phyloP scores from a whole-genome alignment of 202 grass and related monocot genomes.

The Tripidium arundinaceum region DNA sequence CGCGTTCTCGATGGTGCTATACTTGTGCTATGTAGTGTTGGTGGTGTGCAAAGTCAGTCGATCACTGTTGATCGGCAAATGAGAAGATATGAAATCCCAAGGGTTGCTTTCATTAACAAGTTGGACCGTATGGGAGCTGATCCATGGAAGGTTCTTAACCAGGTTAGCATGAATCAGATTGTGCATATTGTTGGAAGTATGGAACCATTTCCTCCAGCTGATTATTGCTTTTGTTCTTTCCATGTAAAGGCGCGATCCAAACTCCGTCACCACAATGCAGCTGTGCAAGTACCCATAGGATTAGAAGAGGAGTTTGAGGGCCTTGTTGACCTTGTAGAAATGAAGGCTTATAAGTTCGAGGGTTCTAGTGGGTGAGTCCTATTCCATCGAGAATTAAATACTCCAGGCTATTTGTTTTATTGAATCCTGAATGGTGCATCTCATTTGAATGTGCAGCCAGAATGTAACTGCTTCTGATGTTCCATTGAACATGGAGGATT shows the following conservation, averaged over 20 bases:
- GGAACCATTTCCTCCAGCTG: conserved; percentile 29
- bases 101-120: conserved; percentile 96
- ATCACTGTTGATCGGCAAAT: conserved; percentile 98
- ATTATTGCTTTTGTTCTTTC: conserved; percentile 27
- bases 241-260: conserved; percentile 73
- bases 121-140: conserved; percentile 97
- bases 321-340: conserved; percentile 90
- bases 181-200: conserved; percentile 5
- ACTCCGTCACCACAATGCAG: conserved; percentile 90
- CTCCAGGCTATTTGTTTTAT: conserved; percentile 26
- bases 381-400: conserved; percentile 22
- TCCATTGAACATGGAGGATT: conserved; percentile 63
- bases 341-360: conserved; percentile 82
- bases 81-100: conserved; percentile 95
- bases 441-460: conserved; percentile 59
- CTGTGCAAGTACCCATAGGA: conserved; percentile 92
- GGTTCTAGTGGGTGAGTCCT: conserved; percentile 79
- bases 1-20: conserved; percentile 98
- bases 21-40: conserved; percentile 97
- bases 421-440: conserved; percentile 8
- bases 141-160: conserved; percentile 95
- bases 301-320: conserved; percentile 97
- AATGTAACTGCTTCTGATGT: conserved; percentile 65
- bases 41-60: conserved; percentile 97
- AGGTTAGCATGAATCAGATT: conserved; percentile 46